phyloP scores from a whole-genome alignment of 345 rosid species.

The Populus euphratica region DNA sequence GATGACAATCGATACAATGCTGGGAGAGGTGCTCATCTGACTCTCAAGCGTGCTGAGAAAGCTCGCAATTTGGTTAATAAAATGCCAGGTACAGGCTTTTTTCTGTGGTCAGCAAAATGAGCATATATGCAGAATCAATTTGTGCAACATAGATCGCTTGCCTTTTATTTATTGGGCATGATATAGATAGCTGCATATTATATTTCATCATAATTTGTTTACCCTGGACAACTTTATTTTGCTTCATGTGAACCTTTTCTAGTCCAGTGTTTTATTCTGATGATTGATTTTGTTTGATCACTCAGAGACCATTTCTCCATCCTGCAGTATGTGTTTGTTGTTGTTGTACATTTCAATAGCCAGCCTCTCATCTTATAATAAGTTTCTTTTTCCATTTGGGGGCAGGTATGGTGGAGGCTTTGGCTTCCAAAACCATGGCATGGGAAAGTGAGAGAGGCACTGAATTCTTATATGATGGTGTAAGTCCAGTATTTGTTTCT shows the following conservation, averaged over 20 bases:
- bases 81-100: slow-evolving; percentile 61
- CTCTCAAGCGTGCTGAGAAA: slow-evolving; percentile 94
- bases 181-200: not conserved
- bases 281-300: not conserved
- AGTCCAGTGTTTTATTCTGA: not conserved
- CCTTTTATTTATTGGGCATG: not conserved
- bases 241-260: not conserved
- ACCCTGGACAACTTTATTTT: not conserved
- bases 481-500: slow-evolving; percentile 32
- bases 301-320: not conserved
- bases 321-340: not conserved
- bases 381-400: slow-evolving; percentile 9
- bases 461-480: slow-evolving; percentile 89
- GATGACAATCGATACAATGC: slow-evolving; percentile 96
- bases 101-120: not conserved
- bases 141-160: not conserved
- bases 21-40: slow-evolving; percentile 96
- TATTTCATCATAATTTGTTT: not conserved
- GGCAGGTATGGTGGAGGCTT: slow-evolving; percentile 81
- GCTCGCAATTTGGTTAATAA: slow-evolving; percentile 90
- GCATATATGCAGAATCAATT: not conserved
- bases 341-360: not conserved
- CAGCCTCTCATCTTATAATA: not conserved
- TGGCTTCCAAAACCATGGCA: slow-evolving; percentile 71
- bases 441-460: slow-evolving; percentile 89